Evolutionary conservation across 805 yeast species (phyloP).

Genomic region (Zygotorulaspora florentina): DNA sequence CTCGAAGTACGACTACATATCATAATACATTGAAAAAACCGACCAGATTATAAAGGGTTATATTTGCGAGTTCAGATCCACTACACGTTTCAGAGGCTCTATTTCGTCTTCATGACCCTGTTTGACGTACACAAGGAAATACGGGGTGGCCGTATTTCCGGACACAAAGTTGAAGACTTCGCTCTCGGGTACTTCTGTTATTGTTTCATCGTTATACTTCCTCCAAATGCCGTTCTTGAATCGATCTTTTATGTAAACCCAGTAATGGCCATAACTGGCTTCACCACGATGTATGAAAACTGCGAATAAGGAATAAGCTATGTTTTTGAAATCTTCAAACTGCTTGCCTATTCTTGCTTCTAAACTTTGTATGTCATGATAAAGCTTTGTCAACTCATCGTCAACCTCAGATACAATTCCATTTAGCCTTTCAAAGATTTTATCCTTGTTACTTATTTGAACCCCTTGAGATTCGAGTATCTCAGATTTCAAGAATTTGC

Average conservation of each 20-base stretch:
- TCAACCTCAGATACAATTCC: constrained; percentile 46
- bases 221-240: constrained; percentile 59
- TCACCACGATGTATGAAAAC: constrained; percentile 94
- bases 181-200: constrained; percentile 64
- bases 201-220: constrained; percentile 92
- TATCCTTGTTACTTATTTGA: constrained; percentile 27
- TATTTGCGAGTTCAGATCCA: constrained; percentile 12
- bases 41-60: not conserved
- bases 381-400: constrained; percentile 39
- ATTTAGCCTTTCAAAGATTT: constrained; percentile 34
- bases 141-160: constrained; percentile 88
- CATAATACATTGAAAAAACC: not conserved
- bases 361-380: constrained; percentile 41
- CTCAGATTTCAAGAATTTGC: constrained; percentile 48
- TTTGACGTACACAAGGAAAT: constrained; percentile 79
- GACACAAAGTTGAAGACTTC: constrained; percentile 64
- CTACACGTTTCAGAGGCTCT: constrained; percentile 60
- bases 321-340: constrained; percentile 54
- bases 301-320: constrained; percentile 83
- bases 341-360: constrained; percentile 51
- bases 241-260: constrained; percentile 87
- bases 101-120: constrained; percentile 54
- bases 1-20: not conserved
- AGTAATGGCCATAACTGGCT: constrained; percentile 94
- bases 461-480: constrained; percentile 43